Conservation (phyloP, 352 stramenopile genomes). For the Thraustochytrium striatum region DNA sequence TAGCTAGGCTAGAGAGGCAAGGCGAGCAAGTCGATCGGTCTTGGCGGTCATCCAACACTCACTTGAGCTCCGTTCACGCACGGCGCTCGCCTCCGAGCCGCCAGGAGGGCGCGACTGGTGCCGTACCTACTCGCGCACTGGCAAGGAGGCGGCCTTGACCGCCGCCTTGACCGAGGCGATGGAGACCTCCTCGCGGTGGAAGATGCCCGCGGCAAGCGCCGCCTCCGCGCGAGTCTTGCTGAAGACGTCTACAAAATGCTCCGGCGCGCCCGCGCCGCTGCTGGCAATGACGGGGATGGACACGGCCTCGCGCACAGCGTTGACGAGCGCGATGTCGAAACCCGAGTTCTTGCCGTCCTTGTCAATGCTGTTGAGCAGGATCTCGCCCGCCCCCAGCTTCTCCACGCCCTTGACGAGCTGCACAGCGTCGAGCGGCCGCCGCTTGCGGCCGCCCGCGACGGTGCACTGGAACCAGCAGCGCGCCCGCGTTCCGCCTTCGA, state of each 20-base stretch:
- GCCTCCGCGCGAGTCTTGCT: slow-evolving; percentile 80
- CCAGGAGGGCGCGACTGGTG: no score
- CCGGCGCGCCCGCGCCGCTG: slow-evolving; percentile 84
- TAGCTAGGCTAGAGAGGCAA: no score
- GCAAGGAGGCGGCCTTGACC: slow-evolving; percentile 57
- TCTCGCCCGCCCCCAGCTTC: slow-evolving; percentile 88
- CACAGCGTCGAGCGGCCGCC: slow-evolving; percentile 75
- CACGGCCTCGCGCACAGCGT: slow-evolving; percentile 83
- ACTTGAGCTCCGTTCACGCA: no score
- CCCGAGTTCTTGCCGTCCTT: slow-evolving; percentile 90
- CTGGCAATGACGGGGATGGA: slow-evolving; percentile 95
- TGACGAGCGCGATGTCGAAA: slow-evolving; percentile 72
- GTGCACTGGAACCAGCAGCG: slow-evolving; percentile 97
- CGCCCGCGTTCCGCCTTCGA: slow-evolving; percentile 55
- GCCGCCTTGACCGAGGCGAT: slow-evolving; percentile 89
- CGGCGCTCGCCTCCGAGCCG: no score
- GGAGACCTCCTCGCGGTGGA: slow-evolving; percentile 92
- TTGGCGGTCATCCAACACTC: no score
- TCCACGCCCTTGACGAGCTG: slow-evolving; percentile 76
- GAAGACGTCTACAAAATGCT: slow-evolving; percentile 94
- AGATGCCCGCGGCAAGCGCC: slow-evolving; percentile 95
- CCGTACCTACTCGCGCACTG: no score
- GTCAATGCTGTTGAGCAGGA: slow-evolving; percentile 98
- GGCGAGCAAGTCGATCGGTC: no score
- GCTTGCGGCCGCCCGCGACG: slow-evolving; percentile 89